Percentiles rank a stretch among this genome's conserved stretches.
phyloP scores from a whole-genome alignment of 106 monocot species.

The Allium fistulosum region DNA sequence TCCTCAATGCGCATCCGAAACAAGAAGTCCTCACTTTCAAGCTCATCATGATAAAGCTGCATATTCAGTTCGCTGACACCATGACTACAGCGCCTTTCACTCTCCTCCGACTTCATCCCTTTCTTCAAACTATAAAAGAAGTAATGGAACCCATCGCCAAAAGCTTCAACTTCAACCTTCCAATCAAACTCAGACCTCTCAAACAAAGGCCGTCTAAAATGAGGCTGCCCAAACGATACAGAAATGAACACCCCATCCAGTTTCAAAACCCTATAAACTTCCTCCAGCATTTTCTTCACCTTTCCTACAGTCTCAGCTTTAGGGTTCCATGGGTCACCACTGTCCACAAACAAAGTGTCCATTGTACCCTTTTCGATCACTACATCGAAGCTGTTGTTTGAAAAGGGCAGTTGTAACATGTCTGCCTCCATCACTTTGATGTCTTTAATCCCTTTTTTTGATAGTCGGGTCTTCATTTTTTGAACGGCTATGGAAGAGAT shows the following conservation, averaged over 20 bases:
- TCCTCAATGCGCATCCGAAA: constrained; percentile 58
- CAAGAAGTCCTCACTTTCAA: constrained; percentile 78
- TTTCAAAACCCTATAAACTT: constrained; percentile 74
- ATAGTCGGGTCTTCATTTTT: constrained; percentile 45
- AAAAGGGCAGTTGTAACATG: constrained; percentile 84
- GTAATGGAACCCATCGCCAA: constrained; percentile 92
- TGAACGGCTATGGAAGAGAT: too few species aligned
- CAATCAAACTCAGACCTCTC: constrained; percentile 76
- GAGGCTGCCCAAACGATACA: constrained; percentile 96
- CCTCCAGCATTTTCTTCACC: constrained; percentile 82
- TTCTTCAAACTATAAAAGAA: constrained; percentile 85
- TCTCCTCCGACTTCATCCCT: constrained; percentile 35
- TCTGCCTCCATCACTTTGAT: constrained; percentile 76
- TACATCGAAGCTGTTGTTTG: constrained; percentile 54
- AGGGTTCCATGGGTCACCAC: constrained; percentile 98
- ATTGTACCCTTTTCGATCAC: constrained; percentile 98
- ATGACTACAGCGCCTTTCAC: not conserved
- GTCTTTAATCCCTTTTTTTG: constrained; percentile 40
- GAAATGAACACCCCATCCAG: constrained; percentile 76
- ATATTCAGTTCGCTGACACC: constrained; percentile 18
- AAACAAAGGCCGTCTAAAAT: constrained; percentile 75
- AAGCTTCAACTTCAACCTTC: constrained; percentile 66
- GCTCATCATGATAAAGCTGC: constrained; percentile 63
- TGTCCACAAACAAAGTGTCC: constrained; percentile 88
- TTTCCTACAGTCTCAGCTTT: constrained; percentile 52